These are phyloP conservation scores for Kuraishia ogatae DNA, from an alignment of 805 yeast species.

Conservation along the genomic window DNA sequence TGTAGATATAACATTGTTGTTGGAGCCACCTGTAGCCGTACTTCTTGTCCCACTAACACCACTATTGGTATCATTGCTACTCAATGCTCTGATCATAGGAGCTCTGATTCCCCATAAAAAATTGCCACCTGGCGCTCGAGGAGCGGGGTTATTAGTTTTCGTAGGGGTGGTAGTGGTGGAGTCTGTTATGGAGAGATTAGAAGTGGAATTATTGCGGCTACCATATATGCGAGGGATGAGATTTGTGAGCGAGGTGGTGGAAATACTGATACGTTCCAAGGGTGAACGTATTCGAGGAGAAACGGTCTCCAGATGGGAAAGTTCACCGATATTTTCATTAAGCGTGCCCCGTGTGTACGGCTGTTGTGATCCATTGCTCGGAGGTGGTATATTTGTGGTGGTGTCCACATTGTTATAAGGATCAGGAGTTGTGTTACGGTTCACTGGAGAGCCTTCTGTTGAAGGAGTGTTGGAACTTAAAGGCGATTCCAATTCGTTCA, in stretches of 20 bases:
- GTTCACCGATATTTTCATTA: no score
- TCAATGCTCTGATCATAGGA: neutral
- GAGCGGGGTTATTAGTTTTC: neutral
- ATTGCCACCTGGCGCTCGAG: neutral
- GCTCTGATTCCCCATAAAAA: neutral
- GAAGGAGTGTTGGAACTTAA: neutral
- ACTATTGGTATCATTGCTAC: neutral
- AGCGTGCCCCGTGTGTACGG: no score
- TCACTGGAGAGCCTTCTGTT: neutral
- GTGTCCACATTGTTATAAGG: neutral
- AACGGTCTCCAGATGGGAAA: no score
- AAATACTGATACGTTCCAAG: neutral
- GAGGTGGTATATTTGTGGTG: no score
- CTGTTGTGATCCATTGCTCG: no score
- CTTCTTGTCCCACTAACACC: neutral
- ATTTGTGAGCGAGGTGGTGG: neutral
- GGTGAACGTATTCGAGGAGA: neutral
- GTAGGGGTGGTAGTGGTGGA: neutral
- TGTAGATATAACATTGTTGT: neutral
- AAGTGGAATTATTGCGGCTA: neutral
- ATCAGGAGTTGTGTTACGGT: no score
- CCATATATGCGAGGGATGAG: neutral
- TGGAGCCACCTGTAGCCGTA: neutral
- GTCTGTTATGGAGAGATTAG: neutral
- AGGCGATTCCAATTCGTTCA: neutral